A percentile compares a stretch with the other conserved stretches of the same genome.
Evolutionary conservation across 2,329 filamentous ascomycete species (phyloP).

Genomic region (Monosporascus sp.): DNA sequence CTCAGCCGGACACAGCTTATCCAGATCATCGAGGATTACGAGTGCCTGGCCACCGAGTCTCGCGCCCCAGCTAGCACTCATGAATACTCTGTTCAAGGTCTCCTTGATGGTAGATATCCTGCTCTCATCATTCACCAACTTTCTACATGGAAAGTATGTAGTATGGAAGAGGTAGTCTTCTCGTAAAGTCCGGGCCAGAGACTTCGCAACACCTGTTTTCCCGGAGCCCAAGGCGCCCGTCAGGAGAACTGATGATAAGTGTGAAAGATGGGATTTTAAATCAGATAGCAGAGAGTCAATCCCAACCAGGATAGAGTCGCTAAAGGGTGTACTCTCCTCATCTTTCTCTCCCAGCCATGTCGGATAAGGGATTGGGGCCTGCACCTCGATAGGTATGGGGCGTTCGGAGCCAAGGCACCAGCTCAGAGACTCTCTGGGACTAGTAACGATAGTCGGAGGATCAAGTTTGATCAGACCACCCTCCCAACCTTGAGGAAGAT

Average conservation of each 20-base stretch:
- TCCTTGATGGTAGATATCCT: conserved; percentile 88
- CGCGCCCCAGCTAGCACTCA: conserved; percentile 85
- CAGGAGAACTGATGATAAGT: conserved; percentile 83
- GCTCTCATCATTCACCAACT: conserved; percentile 84
- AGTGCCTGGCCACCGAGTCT: conserved; percentile 76
- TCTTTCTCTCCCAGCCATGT: conserved; percentile 43
- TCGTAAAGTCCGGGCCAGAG: conserved; percentile 68
- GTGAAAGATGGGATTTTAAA: conserved; percentile 69
- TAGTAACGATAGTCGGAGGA: conserved; percentile 36
- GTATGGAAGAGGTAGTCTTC: conserved; percentile 72
- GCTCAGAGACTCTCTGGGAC: conserved; percentile 40
- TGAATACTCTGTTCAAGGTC: conserved; percentile 75
- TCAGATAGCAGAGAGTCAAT: conserved; percentile 73
- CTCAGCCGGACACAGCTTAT: conserved; percentile 87
- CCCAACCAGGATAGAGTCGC: conserved; percentile 65
- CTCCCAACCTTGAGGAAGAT: conserved; percentile 60
- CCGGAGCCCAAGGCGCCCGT: conserved; percentile 87
- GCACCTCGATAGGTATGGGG: conserved; percentile 69
- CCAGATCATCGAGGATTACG: conserved; percentile 87
- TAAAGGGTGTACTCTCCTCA: conserved; percentile 51
- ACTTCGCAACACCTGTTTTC: conserved; percentile 75
- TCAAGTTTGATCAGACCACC: conserved; percentile 82
- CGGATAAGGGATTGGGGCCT: conserved; percentile 64
- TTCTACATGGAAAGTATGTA: conserved; percentile 80
- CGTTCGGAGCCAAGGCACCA: conserved; percentile 79